Conservation (phyloP, 1,139 yeast genomes). For the Hemisphaericaspora xylofermentans region DNA sequence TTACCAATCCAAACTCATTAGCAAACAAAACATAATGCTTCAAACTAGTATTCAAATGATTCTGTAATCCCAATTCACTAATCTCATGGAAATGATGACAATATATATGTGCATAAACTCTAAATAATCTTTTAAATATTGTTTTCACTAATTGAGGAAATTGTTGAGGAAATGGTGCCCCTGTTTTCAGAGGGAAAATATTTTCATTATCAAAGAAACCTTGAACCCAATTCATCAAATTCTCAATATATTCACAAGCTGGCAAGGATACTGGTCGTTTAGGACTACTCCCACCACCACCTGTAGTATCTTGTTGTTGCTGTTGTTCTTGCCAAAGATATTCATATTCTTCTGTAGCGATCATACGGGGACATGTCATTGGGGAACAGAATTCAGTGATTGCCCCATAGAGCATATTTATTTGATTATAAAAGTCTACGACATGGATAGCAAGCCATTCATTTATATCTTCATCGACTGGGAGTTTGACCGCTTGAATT, state of each 20-base stretch:
- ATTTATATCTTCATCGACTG: constrained; percentile 86
- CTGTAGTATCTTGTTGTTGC: not conserved
- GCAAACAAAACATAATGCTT: constrained; percentile 91
- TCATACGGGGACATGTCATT: constrained; percentile 89
- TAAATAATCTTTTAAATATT: constrained; percentile 82
- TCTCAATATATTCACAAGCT: constrained; percentile 93
- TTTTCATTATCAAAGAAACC: constrained; percentile 84
- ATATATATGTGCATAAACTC: constrained; percentile 97
- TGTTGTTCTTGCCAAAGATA: constrained; percentile 83
- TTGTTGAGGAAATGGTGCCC: constrained; percentile 80
- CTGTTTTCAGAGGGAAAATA: constrained; percentile 85
- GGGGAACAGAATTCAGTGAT: constrained; percentile 97
- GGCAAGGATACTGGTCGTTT: constrained; percentile 55
- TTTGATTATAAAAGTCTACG: constrained; percentile 89
- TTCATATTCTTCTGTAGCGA: constrained; percentile 94
- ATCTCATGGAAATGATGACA: constrained; percentile 97
- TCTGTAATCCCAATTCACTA: constrained; percentile 85
- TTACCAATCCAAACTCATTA: constrained; percentile 76
- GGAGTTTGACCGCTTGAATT: constrained; percentile 89
- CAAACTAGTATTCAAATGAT: constrained; percentile 89
- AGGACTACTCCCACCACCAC: constrained; percentile 53
- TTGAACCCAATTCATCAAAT: constrained; percentile 93
- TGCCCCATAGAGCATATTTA: constrained; percentile 94
- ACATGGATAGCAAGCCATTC: constrained; percentile 98
- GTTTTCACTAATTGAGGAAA: constrained; percentile 73